These are phyloP conservation scores for Linnemannia elongata DNA, from an alignment of 192 early-diverging fungal genomes.

Conservation along the genomic window DNA sequence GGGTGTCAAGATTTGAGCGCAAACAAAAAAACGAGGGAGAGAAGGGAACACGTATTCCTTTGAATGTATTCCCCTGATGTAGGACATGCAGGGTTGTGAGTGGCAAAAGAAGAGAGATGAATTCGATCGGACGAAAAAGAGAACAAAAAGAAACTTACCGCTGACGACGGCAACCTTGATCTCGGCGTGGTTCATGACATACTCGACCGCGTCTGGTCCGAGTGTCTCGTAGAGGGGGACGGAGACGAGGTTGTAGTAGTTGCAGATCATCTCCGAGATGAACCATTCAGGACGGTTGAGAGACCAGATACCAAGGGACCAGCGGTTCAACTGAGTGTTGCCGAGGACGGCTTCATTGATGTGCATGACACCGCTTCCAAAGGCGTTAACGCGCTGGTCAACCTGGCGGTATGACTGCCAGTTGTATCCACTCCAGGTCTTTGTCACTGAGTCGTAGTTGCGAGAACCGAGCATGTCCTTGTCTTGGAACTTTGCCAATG, in stretches of 20 bases:
- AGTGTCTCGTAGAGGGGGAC: constrained; percentile 93
- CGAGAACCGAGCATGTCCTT: constrained; percentile 74
- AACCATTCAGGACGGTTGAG: constrained; percentile 74
- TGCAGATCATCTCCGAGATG: constrained; percentile 74
- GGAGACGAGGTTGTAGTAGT: constrained; percentile 69
- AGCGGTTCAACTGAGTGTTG: constrained; percentile 36
- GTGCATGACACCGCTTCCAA: constrained; percentile 78
- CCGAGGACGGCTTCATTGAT: constrained; percentile 58
- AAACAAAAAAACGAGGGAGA: not conserved
- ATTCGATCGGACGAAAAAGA: not conserved
- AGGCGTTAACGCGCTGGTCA: constrained; percentile 63
- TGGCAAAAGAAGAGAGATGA: no score
- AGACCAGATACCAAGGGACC: constrained; percentile 76
- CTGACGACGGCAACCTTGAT: constrained; percentile 71
- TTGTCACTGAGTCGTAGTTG: constrained; percentile 62
- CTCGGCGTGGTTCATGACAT: constrained; percentile 87
- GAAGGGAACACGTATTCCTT: not conserved
- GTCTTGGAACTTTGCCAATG: constrained; percentile 62
- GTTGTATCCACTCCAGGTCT: constrained; percentile 69
- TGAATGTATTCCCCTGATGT: not conserved
- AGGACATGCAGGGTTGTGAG: not conserved
- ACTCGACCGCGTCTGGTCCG: constrained; percentile 84
- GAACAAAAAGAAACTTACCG: constrained; percentile 29
- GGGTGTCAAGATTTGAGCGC: constrained; percentile 13
- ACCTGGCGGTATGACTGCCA: constrained; percentile 79